Evolutionary conservation across 805 yeast species (phyloP).

Genomic region (Pichia eremophila): DNA sequence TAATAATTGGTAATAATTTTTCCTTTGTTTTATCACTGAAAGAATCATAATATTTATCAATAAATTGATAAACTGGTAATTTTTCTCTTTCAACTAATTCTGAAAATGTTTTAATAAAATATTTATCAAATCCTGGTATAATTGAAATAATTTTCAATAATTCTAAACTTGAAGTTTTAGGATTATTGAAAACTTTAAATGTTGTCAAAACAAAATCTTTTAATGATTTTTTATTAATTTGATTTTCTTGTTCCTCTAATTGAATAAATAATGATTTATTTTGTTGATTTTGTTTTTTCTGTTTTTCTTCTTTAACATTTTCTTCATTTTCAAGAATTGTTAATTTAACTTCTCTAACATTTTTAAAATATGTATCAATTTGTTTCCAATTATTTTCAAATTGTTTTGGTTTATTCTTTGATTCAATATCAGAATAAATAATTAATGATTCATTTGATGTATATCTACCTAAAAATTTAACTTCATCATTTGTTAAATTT

Average conservation of each 20-base stretch:
- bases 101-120: not conserved
- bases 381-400: slow-evolving; percentile 1
- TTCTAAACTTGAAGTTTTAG: not conserved
- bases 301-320: not conserved
- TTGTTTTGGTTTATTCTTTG: not conserved
- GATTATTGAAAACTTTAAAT: not conserved
- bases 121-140: slow-evolving; percentile 3
- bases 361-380: not conserved
- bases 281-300: too few relatives aligned
- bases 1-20: slow-evolving; percentile 1
- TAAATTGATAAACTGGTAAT: not conserved
- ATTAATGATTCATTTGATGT: not conserved
- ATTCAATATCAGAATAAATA: not conserved
- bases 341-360: not conserved
- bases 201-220: not conserved
- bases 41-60: slow-evolving; percentile 4
- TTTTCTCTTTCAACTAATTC: not conserved
- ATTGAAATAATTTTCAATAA: slow-evolving; percentile 1
- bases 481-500: slow-evolving; percentile 1
- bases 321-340: not conserved
- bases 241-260: not conserved
- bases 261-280: not conserved
- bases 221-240: not conserved
- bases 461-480: not conserved
- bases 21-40: slow-evolving; percentile 1